Conservation (phyloP, 2,329 filamentous ascomycete species). For the Pseudocercospora vitis region DNA sequence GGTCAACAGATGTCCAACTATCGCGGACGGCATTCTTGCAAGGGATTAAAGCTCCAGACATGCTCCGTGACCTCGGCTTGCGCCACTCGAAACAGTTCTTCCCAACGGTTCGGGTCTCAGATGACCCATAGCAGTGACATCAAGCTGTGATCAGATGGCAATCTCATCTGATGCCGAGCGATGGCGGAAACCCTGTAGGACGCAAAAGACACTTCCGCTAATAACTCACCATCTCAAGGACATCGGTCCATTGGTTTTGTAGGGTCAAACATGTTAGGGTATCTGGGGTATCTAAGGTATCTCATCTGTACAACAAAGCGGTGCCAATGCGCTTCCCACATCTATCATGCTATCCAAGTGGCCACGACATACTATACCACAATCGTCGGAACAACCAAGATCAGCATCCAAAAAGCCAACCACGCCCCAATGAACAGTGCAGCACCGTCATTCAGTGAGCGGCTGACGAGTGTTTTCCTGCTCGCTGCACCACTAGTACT, state of each 20-base stretch:
- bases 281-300: no score
- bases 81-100: neutral
- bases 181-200: no score
- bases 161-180: no score
- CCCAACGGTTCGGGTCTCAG: neutral
- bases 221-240: no score
- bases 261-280: no score
- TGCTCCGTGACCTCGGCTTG: no score
- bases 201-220: no score
- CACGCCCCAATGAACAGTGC: neutral
- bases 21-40: no score
- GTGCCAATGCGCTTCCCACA: neutral
- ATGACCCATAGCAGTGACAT: no score
- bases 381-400: neutral
- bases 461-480: neutral
- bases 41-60: no score
- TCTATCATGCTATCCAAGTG: neutral
- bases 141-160: no score
- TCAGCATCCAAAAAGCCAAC: constrained; percentile 7
- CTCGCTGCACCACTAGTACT: constrained; percentile 2
- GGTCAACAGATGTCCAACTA: no score
- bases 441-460: neutral
- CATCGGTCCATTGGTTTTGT: neutral
- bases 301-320: constrained; percentile 1
- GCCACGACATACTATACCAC: constrained; percentile 8